These are phyloP conservation scores for Barbatosphaeria neglecta DNA, from an alignment of 495 filamentous ascomycete genomes.

Conservation along the genomic window DNA sequence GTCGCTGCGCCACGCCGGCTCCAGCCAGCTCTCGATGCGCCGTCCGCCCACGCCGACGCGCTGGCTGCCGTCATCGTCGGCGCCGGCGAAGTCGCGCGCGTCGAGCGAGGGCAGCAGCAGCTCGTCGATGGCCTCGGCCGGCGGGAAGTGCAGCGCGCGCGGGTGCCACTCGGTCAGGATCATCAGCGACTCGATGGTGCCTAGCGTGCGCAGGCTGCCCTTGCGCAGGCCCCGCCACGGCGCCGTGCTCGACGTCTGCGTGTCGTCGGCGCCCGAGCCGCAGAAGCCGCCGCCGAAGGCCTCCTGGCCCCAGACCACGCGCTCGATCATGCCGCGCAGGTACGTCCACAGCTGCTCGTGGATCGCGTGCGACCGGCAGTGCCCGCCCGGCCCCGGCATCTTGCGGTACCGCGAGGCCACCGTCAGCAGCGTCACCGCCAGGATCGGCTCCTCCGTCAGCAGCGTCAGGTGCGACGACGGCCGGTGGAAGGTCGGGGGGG, in stretches of 20 bases:
- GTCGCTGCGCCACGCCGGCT: slow-evolving; percentile 92
- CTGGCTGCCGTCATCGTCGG: slow-evolving; percentile 33
- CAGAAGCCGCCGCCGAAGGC: slow-evolving; percentile 83
- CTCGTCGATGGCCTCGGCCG: slow-evolving; percentile 61
- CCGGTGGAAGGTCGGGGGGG: slow-evolving; percentile 68
- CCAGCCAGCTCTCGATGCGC: slow-evolving; percentile 86
- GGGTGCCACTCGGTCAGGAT: slow-evolving; percentile 97
- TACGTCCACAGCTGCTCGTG: slow-evolving; percentile 96
- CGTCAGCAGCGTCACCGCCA: slow-evolving; percentile 80
- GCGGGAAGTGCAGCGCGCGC: slow-evolving; percentile 86
- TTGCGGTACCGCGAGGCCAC: slow-evolving; percentile 78
- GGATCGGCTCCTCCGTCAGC: slow-evolving; percentile 79
- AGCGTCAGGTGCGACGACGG: slow-evolving; percentile 62
- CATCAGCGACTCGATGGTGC: slow-evolving; percentile 86
- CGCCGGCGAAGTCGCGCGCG: slow-evolving; percentile 30
- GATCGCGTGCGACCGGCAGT: slow-evolving; percentile 77
- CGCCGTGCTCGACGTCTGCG: slow-evolving; percentile 52
- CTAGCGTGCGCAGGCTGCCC: slow-evolving; percentile 76
- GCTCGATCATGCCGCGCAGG: slow-evolving; percentile 83
- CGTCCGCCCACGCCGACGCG: slow-evolving; percentile 47
- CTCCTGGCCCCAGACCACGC: slow-evolving; percentile 90
- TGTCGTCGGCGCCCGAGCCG: slow-evolving; percentile 56
- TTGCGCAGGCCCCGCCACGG: slow-evolving; percentile 48
- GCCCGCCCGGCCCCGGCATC: slow-evolving; percentile 67
- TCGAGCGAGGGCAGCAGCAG: slow-evolving; percentile 40